phyloP scores from a whole-genome alignment of 2,329 filamentous ascomycete genomes.

The Aspergillus phoenicis region DNA sequence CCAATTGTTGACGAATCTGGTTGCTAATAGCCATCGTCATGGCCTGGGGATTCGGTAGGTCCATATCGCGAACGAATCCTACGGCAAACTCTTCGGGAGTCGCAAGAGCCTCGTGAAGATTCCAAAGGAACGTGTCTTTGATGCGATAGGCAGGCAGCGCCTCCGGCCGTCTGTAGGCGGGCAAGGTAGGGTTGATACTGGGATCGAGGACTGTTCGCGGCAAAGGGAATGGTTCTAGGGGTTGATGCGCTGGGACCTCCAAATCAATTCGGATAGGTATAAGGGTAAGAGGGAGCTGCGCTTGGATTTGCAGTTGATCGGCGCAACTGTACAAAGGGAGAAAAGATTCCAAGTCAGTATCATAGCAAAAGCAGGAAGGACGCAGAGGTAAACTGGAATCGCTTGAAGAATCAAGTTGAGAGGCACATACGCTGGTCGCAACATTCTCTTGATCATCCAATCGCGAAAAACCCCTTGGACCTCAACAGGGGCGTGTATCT shows the following conservation, averaged over 20 bases:
- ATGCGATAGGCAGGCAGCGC: slow-evolving; percentile 81
- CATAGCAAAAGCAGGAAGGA: slow-evolving; percentile 1
- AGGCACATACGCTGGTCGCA: slow-evolving; percentile 47
- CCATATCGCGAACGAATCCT: slow-evolving; percentile 85
- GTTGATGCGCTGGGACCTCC: slow-evolving; percentile 74
- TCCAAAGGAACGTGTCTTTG: slow-evolving; percentile 97
- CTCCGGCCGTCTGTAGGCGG: slow-evolving; percentile 79
- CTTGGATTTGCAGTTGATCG: slow-evolving; percentile 64
- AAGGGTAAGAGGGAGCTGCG: slow-evolving; percentile 80
- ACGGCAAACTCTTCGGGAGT: slow-evolving; percentile 97
- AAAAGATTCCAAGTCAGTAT: slow-evolving; percentile 15
- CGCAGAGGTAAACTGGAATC: slow-evolving; percentile 12
- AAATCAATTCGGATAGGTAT: slow-evolving; percentile 97
- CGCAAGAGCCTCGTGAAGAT: slow-evolving; percentile 88
- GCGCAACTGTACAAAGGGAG: slow-evolving; percentile 45
- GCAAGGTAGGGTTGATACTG: slow-evolving; percentile 64
- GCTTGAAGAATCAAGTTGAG: slow-evolving; percentile 2
- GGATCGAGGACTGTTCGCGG: slow-evolving; percentile 46
- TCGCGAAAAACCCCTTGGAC: slow-evolving; percentile 91
- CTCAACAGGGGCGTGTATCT: slow-evolving; percentile 74
- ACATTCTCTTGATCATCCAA: slow-evolving; percentile 79
- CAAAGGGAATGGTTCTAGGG: slow-evolving; percentile 50
- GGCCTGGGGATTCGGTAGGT: slow-evolving; percentile 73
- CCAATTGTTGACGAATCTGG: slow-evolving; percentile 91
- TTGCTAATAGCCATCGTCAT: slow-evolving; percentile 82